Evolutionary conservation across 345 rosid genomes (phyloP), one percentile per base, ranked within the genome.

Genomic region (Anacardium occidentale): DNA sequence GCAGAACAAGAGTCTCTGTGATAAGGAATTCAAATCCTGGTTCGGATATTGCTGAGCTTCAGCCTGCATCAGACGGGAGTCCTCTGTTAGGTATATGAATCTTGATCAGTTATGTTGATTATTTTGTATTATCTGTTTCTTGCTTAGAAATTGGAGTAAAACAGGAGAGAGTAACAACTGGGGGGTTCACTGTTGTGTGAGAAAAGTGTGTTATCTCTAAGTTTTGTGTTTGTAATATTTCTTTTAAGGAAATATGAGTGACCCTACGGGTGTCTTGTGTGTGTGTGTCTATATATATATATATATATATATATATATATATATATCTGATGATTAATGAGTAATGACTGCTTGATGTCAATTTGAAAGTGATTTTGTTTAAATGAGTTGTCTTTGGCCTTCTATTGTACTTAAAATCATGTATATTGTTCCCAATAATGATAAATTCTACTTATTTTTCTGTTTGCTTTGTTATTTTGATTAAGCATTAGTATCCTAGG

Each of bases 51-150:
- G 89, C 90, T 14, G 87, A 95, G 79, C 87, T 92, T 29, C 89
- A 89, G 82, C 90, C 97, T 72, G 92, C 93, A 48, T 88, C 97
- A 6, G 92, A 86, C 50, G 96, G 96, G 62, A 92, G 93, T 78
- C 96, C 97, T 63, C 78, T 95, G 53, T 77, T 95, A 82, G 99
- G 99, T 92, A 85, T 65, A 25, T 57, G 4, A 50, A 17, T 60
- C 53, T 50, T 44, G 42, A 13, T 22, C 21, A 21, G 21, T 34
- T 61, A 26, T 60, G 59, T 20, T 71, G 29, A 47, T 25, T 25
- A 25, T 70, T 59, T 60, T 26, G 74, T 34, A 10, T 1, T 44
- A 6, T 25, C 29, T 29, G 55, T 45, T 70, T 70, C 45, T 61
- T 13, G 18, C 40, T 10, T 13, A 25, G n/a, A 42, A 18, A 48